These are phyloP conservation scores for Botrytis deweyae DNA, from an alignment of 2,329 filamentous ascomycete species.

Conservation along the genomic window DNA sequence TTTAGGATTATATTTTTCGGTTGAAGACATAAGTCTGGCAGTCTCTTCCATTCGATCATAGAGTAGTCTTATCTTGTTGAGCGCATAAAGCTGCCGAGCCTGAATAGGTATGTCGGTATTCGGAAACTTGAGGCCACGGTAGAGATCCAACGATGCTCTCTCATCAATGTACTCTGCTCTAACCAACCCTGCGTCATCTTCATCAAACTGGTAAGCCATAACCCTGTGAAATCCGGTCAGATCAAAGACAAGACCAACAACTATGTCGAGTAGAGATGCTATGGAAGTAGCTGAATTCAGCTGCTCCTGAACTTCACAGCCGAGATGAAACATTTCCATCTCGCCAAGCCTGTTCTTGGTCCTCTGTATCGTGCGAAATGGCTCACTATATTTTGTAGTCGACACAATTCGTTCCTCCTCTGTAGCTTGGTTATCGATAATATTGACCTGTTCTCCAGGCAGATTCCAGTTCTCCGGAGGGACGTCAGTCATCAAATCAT, in stretches of 20 bases:
- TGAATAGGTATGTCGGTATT: slow-evolving; percentile 86
- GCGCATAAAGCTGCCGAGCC: slow-evolving; percentile 79
- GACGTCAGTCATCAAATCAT: slow-evolving; percentile 68
- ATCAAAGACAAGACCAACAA: slow-evolving; percentile 85
- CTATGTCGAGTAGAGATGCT: slow-evolving; percentile 72
- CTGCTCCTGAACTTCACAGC: slow-evolving; percentile 89
- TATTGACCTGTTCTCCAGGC: slow-evolving; percentile 68
- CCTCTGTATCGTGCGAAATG: slow-evolving; percentile 58
- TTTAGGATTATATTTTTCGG: slow-evolving; percentile 66
- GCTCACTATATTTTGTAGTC: slow-evolving; percentile 68
- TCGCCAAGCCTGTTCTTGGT: slow-evolving; percentile 49
- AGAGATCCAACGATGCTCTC: slow-evolving; percentile 76
- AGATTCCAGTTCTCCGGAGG: slow-evolving; percentile 59
- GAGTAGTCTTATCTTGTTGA: slow-evolving; percentile 84
- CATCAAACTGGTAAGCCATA: slow-evolving; percentile 91
- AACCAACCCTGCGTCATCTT: slow-evolving; percentile 77
- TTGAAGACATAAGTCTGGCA: slow-evolving; percentile 77
- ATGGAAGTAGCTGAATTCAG: slow-evolving; percentile 69
- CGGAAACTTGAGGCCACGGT: slow-evolving; percentile 84
- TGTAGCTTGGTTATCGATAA: slow-evolving; percentile 69
- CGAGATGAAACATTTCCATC: slow-evolving; percentile 88
- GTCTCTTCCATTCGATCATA: slow-evolving; percentile 82
- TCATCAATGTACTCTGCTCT: slow-evolving; percentile 86
- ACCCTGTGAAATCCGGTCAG: slow-evolving; percentile 88
- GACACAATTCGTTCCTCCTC: slow-evolving; percentile 72